Conservation (phyloP, 345 rosid species). For the Eucalyptus erythrocorys region DNA sequence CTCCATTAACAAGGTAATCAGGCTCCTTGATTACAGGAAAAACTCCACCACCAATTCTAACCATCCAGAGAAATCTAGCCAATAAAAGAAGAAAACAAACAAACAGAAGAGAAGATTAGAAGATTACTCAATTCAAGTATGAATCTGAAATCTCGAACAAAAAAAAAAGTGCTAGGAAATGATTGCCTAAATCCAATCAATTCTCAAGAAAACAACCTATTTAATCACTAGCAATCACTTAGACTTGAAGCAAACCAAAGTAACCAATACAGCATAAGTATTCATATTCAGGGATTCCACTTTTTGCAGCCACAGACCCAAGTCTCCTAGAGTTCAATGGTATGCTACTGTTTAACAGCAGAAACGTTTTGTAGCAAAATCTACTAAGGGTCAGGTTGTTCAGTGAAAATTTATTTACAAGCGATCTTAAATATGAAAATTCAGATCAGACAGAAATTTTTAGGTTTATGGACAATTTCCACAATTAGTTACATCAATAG, state of each 20-base stretch:
- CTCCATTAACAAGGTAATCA: slow-evolving; percentile 96
- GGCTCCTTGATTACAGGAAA: slow-evolving; percentile 97
- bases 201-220: neutral
- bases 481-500: neutral
- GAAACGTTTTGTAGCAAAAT: neutral
- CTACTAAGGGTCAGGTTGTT: neutral
- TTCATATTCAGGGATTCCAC: neutral
- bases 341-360: neutral
- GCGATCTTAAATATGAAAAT: neutral
- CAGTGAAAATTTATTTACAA: neutral
- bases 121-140: neutral
- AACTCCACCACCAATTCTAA: slow-evolving; percentile 98
- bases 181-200: neutral
- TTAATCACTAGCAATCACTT: neutral
- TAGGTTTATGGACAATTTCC: neutral
- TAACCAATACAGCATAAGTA: neutral
- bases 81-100: neutral
- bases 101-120: neutral
- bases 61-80: slow-evolving; percentile 97
- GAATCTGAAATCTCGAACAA: neutral
- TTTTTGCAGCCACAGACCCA: neutral
- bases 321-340: neutral
- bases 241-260: neutral
- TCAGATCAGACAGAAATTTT: neutral
- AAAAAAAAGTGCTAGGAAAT: neutral